These are phyloP conservation scores for Penstemon eatonii DNA, from an alignment of 257 asterid species.

Conservation along the genomic window DNA sequence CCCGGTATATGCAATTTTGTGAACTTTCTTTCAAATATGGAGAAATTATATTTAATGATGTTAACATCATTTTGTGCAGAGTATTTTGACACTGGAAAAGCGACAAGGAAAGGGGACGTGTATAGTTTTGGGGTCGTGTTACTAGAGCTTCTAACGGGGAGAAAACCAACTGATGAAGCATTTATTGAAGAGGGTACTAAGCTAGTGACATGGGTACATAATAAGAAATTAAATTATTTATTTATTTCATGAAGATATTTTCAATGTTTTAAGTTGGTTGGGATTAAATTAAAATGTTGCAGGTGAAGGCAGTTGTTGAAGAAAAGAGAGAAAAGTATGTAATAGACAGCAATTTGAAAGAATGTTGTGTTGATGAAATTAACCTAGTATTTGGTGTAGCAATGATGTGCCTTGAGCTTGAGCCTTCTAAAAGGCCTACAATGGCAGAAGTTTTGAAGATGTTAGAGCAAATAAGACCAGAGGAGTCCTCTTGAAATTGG, in stretches of 20 bases:
- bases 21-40: no score
- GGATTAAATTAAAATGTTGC: constrained; percentile 20
- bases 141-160: constrained; percentile 87
- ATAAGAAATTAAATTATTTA: not conserved
- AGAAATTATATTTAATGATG: constrained; percentile 4
- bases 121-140: constrained; percentile 90
- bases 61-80: constrained; percentile 47
- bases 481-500: constrained; percentile 11
- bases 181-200: constrained; percentile 88
- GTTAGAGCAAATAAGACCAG: constrained; percentile 57
- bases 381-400: constrained; percentile 62
- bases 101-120: constrained; percentile 88
- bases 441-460: constrained; percentile 77
- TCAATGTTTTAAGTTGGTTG: not conserved
- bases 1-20: constrained; percentile 56
- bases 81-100: constrained; percentile 86
- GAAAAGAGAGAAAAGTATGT: constrained; percentile 74
- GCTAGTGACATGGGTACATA: constrained; percentile 97
- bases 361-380: constrained; percentile 51
- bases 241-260: not conserved
- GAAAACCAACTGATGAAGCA: constrained; percentile 71
- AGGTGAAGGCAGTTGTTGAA: constrained; percentile 83
- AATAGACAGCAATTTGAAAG: constrained; percentile 55
- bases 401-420: constrained; percentile 70
- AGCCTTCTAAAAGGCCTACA: constrained; percentile 72